These are phyloP conservation scores for Avena eriantha DNA, from an alignment of 176 grass and related monocot species.

Conservation along the genomic window DNA sequence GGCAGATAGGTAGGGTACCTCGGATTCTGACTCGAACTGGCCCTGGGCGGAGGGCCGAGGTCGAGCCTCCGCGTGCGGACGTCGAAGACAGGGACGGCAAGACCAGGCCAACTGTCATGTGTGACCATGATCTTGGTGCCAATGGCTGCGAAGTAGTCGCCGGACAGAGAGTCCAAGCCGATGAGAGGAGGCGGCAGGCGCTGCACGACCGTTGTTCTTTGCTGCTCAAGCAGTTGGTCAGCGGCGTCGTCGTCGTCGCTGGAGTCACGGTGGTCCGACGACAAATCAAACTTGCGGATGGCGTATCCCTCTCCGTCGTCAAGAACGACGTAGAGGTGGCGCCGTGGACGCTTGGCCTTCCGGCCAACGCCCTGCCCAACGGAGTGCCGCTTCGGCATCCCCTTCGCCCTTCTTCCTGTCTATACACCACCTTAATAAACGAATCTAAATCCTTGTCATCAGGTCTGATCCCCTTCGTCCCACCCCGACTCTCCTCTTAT, in stretches of 20 bases:
- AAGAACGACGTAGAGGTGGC: neutral
- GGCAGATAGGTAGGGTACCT: neutral
- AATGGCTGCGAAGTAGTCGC: neutral
- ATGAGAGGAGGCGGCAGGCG: neutral
- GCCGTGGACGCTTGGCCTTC: neutral
- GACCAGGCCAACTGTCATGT: neutral
- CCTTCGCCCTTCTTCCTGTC: neutral
- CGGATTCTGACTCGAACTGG: neutral
- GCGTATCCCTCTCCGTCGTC: neutral
- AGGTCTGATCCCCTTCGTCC: no score
- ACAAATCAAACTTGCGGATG: neutral
- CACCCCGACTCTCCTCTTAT: neutral
- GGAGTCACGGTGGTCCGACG: neutral
- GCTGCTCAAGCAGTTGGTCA: neutral
- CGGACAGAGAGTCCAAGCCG: neutral
- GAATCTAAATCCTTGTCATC: no score
- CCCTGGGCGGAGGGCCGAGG: neutral
- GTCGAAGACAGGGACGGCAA: neutral
- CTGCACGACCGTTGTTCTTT: neutral
- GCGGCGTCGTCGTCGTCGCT: neutral
- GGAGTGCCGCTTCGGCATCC: neutral
- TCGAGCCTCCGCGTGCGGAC: neutral
- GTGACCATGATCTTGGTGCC: slow-evolving; percentile 21
- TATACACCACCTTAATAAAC: neutral
- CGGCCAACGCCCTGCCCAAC: neutral